Evolutionary conservation across 352 stramenopile genomes (phyloP).

Genomic region (Globisporangium paroecandrum): DNA sequence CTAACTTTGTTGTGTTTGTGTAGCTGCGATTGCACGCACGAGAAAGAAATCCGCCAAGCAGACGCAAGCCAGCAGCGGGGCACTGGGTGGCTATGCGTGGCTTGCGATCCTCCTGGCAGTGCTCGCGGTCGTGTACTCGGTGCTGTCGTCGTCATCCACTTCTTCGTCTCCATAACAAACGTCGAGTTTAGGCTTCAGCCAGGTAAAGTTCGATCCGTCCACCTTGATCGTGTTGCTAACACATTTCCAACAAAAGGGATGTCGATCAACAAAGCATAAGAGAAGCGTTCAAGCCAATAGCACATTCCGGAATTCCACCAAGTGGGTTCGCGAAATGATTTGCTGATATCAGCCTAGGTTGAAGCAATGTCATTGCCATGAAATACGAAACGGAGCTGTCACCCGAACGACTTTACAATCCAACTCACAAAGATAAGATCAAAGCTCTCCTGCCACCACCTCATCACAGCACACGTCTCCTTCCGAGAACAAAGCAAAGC

Average conservation of each 20-base stretch:
- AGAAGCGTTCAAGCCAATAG: too few species aligned
- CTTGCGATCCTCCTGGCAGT: conserved; percentile 39
- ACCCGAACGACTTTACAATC: too few species aligned
- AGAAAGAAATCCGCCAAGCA: conserved; percentile 66
- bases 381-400: too few species aligned
- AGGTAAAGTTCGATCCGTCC: background rate
- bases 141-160: conserved; percentile 3
- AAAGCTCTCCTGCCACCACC: too few species aligned
- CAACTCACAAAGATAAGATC: too few species aligned
- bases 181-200: background rate
- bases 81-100: conserved; percentile 30
- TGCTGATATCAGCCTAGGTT: too few species aligned
- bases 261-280: too few species aligned
- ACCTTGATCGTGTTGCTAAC: background rate
- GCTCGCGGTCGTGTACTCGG: conserved; percentile 24
- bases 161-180: background rate
- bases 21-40: conserved; percentile 63
- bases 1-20: background rate
- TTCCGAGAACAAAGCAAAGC: too few species aligned
- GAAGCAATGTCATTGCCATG: too few species aligned
- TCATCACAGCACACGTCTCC: too few species aligned
- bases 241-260: background rate
- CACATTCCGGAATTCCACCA: too few species aligned
- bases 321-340: too few species aligned
- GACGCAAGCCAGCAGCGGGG: conserved; percentile 24